Conservation (phyloP, 768 basidiomycete species). For the Hemileccinum rubropunctum region DNA sequence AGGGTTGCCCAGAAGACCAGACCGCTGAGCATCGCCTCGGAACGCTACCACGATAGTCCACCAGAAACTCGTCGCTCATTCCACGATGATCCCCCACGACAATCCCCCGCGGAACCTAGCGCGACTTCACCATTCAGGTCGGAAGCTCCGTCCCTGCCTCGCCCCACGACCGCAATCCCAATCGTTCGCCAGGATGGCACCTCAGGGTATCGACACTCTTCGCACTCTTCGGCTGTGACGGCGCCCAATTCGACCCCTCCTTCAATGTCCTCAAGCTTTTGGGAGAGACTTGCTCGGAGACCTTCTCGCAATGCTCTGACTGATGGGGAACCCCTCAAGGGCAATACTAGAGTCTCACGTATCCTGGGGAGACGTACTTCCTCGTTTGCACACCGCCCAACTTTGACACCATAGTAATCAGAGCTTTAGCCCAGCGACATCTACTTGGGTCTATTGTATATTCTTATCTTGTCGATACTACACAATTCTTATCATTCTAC, state of each 20-base stretch:
- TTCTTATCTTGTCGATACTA: background rate
- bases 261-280: slow-evolving; percentile 16
- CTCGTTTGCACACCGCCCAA: slow-evolving; percentile 4
- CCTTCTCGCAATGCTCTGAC: slow-evolving; percentile 13
- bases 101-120: background rate
- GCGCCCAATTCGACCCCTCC: slow-evolving; percentile 4
- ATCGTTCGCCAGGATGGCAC: background rate
- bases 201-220: background rate
- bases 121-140: background rate
- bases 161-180: slow-evolving; percentile 4
- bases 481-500: too few species aligned
- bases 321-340: slow-evolving; percentile 13
- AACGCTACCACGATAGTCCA: slow-evolving; percentile 4
- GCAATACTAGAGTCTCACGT: slow-evolving; percentile 18
- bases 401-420: background rate
- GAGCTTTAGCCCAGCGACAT: background rate
- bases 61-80: background rate
- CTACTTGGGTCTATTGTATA: background rate
- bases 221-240: background rate
- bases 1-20: slow-evolving; percentile 3
- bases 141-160: background rate
- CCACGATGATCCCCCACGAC: slow-evolving; percentile 4
- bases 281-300: slow-evolving; percentile 21
- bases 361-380: slow-evolving; percentile 17
- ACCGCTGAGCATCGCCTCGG: slow-evolving; percentile 4